A percentile compares a stretch with the other conserved stretches of the same genome.
These are phyloP conservation scores for Catunica adiposa DNA, from an alignment of 2,329 filamentous ascomycete species.

Conservation along the genomic window DNA sequence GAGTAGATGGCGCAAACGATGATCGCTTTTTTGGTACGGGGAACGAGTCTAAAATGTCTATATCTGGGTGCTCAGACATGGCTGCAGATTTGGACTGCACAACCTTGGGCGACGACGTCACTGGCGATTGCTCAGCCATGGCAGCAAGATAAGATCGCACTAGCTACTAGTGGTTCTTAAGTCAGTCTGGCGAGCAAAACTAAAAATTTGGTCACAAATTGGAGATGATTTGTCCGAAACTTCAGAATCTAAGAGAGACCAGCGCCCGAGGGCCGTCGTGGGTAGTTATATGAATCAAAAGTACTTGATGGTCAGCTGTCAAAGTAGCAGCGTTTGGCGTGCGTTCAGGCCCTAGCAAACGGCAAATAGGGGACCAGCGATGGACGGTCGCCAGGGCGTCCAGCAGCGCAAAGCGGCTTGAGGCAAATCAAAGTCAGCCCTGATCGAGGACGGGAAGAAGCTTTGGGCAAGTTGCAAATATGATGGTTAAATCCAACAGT, in stretches of 20 bases:
- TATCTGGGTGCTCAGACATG: background rate
- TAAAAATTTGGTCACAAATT: too few relatives aligned
- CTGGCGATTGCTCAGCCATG: background rate
- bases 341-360: background rate
- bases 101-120: background rate
- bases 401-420: background rate
- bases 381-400: background rate
- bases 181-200: too few relatives aligned
- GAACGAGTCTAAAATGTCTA: background rate
- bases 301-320: too few relatives aligned
- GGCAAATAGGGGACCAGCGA: background rate
- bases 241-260: too few relatives aligned
- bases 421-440: background rate
- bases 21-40: background rate
- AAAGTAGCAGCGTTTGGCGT: too few relatives aligned
- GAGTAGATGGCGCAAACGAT: background rate
- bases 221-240: too few relatives aligned
- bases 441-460: background rate
- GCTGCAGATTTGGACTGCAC: background rate
- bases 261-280: too few relatives aligned
- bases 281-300: too few relatives aligned
- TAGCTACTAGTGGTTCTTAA: too few relatives aligned
- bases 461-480: background rate
- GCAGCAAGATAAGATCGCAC: too few relatives aligned
- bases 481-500: background rate